These are phyloP conservation scores for Castanea sativa DNA, from an alignment of 306 rosid genomes.

Conservation along the genomic window DNA sequence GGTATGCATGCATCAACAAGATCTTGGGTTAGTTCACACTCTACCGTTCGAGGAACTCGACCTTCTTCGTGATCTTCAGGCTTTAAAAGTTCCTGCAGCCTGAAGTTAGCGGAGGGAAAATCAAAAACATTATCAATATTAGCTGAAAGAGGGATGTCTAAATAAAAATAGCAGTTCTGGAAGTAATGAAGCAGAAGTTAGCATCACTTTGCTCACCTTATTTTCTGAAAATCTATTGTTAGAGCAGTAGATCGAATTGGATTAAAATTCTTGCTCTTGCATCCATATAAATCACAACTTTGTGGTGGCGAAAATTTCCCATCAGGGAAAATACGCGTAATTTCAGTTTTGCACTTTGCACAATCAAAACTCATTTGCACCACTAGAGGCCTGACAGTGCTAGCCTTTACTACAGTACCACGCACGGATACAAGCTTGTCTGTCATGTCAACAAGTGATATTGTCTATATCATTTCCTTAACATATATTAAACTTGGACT, in stretches of 20 bases:
- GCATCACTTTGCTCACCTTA: conserved; percentile 54
- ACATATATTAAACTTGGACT: neutral
- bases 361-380: conserved; percentile 79
- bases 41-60: conserved; percentile 93
- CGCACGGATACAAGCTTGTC: conserved; percentile 93
- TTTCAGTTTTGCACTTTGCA: conserved; percentile 66
- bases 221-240: conserved; percentile 84
- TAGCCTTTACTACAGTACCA: conserved; percentile 85
- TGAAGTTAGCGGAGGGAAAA: conserved; percentile 18
- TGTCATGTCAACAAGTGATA: conserved; percentile 33
- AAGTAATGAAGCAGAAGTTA: conserved; percentile 12
- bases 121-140: neutral
- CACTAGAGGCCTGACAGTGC: conserved; percentile 77
- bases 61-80: conserved; percentile 97
- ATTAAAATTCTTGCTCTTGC: conserved; percentile 80
- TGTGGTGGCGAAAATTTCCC: conserved; percentile 87
- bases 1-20: conserved; percentile 97
- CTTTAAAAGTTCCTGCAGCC: conserved; percentile 80
- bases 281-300: conserved; percentile 67
- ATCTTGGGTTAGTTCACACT: conserved; percentile 86
- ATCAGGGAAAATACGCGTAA: conserved; percentile 68
- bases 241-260: conserved; percentile 75
- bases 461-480: conserved; percentile 12
- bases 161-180: neutral
- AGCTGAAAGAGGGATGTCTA: conserved; percentile 1